phyloP scores from a whole-genome alignment of 2,329 filamentous ascomycete species.

The Penicillium sp. region DNA sequence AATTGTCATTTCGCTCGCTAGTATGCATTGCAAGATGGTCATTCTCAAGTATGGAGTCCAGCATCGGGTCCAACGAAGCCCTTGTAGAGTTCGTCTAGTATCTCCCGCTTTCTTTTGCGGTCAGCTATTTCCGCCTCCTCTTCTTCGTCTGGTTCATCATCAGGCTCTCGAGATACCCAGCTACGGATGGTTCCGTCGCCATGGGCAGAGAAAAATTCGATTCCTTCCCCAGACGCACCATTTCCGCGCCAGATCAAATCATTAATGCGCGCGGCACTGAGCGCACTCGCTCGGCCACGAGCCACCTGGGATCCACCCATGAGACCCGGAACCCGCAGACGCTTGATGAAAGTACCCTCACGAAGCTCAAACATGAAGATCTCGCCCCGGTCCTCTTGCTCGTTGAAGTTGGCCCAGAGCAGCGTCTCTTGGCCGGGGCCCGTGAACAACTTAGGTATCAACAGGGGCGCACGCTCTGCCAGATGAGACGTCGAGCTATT shows the following conservation, averaged over 20 bases:
- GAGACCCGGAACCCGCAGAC: constrained; percentile 65
- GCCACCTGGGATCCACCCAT: constrained; percentile 42
- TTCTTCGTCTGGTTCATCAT: constrained; percentile 46
- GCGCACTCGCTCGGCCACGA: constrained; percentile 46
- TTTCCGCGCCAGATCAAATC: constrained; percentile 74
- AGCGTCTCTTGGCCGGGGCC: constrained; percentile 64
- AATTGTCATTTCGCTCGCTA: neutral
- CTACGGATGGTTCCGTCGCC: constrained; percentile 79
- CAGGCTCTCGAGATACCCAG: constrained; percentile 67
- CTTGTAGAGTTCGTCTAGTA: constrained; percentile 76
- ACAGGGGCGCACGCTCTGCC: constrained; percentile 62
- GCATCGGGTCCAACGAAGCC: constrained; percentile 62
- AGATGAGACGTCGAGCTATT: constrained; percentile 64
- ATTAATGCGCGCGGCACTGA: constrained; percentile 66
- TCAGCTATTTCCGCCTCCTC: constrained; percentile 53
- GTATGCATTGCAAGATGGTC: neutral
- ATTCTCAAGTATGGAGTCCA: constrained; percentile 1
- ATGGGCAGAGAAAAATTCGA: constrained; percentile 80
- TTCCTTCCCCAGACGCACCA: constrained; percentile 55
- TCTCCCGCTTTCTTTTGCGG: constrained; percentile 71
- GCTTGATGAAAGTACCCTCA: constrained; percentile 71
- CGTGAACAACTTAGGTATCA: constrained; percentile 63
- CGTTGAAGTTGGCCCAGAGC: constrained; percentile 78
- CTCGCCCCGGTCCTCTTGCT: constrained; percentile 63
- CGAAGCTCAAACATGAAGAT: constrained; percentile 79